Percentiles rank a stretch among this genome's conserved stretches.
These are phyloP conservation scores for Telfairia occidentalis DNA, from an alignment of 331 rosid genomes.

Conservation along the genomic window DNA sequence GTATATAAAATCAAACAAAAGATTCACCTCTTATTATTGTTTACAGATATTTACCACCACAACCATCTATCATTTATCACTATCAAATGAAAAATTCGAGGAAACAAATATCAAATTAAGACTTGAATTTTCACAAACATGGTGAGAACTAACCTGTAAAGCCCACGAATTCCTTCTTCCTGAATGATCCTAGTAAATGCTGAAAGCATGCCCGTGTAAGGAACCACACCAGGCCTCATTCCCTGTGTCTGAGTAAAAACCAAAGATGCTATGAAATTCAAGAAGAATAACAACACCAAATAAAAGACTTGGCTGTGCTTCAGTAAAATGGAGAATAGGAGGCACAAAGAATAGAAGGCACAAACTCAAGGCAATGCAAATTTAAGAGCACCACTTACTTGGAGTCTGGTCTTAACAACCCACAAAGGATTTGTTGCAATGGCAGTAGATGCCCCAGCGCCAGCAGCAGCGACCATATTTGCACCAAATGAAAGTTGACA, in stretches of 20 bases:
- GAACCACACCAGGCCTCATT: slow-evolving; percentile 78
- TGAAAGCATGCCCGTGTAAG: slow-evolving; percentile 73
- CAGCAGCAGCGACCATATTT: slow-evolving; percentile 79
- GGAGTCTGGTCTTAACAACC: slow-evolving; percentile 98
- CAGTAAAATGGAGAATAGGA: neutral
- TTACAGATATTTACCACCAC: neutral
- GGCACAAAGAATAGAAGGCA: neutral
- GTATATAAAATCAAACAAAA: neutral
- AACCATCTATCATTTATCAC: neutral
- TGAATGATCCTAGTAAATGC: slow-evolving; percentile 71
- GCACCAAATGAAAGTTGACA: slow-evolving; percentile 47
- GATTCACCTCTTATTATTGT: neutral
- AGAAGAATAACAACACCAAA: neutral
- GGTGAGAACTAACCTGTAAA: slow-evolving; percentile 56
- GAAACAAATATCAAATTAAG: neutral
- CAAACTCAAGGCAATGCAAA: slow-evolving; percentile 6
- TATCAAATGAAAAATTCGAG: neutral
- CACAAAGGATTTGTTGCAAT: slow-evolving; percentile 83
- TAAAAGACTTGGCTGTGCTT: neutral
- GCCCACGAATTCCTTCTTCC: slow-evolving; percentile 86
- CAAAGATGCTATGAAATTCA: slow-evolving; percentile 13
- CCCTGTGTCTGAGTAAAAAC: slow-evolving; percentile 58
- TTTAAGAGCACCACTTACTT: slow-evolving; percentile 48
- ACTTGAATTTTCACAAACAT: neutral
- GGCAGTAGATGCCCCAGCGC: slow-evolving; percentile 93